Evolutionary conservation across 2,329 filamentous ascomycete species (phyloP).

Genomic region (Fusarium sp.): DNA sequence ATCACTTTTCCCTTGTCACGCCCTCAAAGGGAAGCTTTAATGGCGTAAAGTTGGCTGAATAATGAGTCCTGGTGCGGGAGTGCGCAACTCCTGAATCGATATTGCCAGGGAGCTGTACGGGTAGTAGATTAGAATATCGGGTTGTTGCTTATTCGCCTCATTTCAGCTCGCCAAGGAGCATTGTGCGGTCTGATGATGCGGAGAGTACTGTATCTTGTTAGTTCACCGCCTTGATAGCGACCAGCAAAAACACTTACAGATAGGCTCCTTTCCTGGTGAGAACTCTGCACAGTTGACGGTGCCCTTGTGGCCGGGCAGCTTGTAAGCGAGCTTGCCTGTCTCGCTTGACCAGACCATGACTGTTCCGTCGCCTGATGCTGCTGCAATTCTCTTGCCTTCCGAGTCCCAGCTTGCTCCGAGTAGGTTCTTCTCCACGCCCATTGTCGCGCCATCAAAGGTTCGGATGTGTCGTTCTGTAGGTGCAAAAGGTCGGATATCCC

Average conservation of each 20-base stretch:
- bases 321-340: slow-evolving; percentile 91
- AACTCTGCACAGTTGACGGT: slow-evolving; percentile 96
- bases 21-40: background rate
- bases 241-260: slow-evolving; percentile 71
- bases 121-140: slow-evolving; percentile 21
- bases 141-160: slow-evolving; percentile 59
- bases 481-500: slow-evolving; percentile 96
- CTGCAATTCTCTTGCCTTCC: slow-evolving; percentile 85
- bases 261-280: slow-evolving; percentile 83
- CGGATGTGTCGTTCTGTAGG: slow-evolving; percentile 85
- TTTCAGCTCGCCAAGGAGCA: slow-evolving; percentile 83
- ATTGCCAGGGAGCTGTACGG: background rate
- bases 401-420: slow-evolving; percentile 90
- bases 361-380: slow-evolving; percentile 89
- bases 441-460: slow-evolving; percentile 91
- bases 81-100: slow-evolving; percentile 6
- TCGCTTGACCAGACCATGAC: slow-evolving; percentile 91
- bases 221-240: slow-evolving; percentile 16
- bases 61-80: background rate
- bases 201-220: slow-evolving; percentile 77
- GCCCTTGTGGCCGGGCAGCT: slow-evolving; percentile 94
- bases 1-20: background rate
- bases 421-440: slow-evolving; percentile 91
- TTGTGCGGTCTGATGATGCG: slow-evolving; percentile 86
- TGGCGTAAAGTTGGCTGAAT: background rate